Evolutionary conservation across 1,284 basidiomycete genomes (phyloP), one percentile per base, ranked within the genome.

Genomic region (Malassezia psittaci): DNA sequence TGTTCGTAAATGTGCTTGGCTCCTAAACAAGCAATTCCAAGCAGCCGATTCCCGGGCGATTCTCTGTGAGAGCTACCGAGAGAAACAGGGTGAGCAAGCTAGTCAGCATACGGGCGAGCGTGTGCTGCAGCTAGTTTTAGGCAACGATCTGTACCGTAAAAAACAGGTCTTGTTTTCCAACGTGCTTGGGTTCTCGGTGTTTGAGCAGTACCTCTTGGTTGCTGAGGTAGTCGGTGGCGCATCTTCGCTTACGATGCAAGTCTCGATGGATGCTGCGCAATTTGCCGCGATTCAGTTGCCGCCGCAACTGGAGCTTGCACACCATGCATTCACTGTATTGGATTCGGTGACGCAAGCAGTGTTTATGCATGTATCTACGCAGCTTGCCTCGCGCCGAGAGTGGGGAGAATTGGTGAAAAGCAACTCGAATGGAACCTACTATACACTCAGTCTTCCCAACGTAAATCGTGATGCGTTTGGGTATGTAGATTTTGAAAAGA

Each of bases 351-450:
- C 94, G 0, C 83, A 87, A 57, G 83, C 91, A 0, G 83, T 98
- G 58, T 98, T 98, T 81, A 76, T 98, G 19, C 91, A 94, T 67
- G 87, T 94, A 77, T 96, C 94, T 0, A 93, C 88, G 77, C 88
- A 87, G 35, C 81, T 86, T 52, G 79, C 80, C 13, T 80, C 81
- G 0, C 80, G 79, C 15, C 85, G 83, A 7, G 88, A 82, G 73
- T 96, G 87, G 85, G 93, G 93, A 46, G 86, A 83, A 67, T 84
- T 98, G 64, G 84, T 98, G 72, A 96, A 76, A 90, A 76, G 94
- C 44, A 96, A 98, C 77, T 94, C 87, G 41, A 98, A 98, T 70
- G 93, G 93, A 35, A 98, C 94, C 0, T 96, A 96, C 78, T 98
- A 89, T 74, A 83, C 87, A 24, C 75, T 90, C 15, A 88, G 90